These are phyloP conservation scores for Podila minutissima DNA, from an alignment of 192 early-diverging fungal genomes.

Conservation along the genomic window DNA sequence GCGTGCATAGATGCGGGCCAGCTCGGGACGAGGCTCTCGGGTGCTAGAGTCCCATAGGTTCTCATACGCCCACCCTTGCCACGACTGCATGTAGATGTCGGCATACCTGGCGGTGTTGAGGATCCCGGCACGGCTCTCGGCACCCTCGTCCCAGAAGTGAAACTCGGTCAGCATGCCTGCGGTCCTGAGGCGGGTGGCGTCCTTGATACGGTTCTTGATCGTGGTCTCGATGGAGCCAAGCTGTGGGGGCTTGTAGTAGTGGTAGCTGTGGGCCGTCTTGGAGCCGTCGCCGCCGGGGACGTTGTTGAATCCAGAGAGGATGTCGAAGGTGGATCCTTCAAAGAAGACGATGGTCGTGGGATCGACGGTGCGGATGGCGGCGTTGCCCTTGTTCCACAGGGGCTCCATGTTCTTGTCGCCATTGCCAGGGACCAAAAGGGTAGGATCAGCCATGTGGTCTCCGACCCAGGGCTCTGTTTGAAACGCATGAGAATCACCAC, in stretches of 20 bases:
- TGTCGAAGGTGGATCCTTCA: slow-evolving; percentile 65
- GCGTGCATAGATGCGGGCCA: slow-evolving; percentile 46
- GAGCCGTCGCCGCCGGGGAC: slow-evolving; percentile 63
- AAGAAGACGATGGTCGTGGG: slow-evolving; percentile 64
- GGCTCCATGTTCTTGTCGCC: slow-evolving; percentile 60
- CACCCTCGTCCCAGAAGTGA: slow-evolving; percentile 55
- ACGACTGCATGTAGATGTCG: slow-evolving; percentile 59
- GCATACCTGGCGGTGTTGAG: slow-evolving; percentile 51
- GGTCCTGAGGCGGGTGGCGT: slow-evolving; percentile 55
- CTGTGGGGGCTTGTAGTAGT: slow-evolving; percentile 64
- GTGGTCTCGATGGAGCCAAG: slow-evolving; percentile 46
- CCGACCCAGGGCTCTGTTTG: slow-evolving; percentile 65
- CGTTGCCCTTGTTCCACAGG: slow-evolving; percentile 59
- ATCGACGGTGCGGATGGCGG: slow-evolving; percentile 62
- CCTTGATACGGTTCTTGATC: slow-evolving; percentile 52
- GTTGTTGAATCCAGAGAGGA: slow-evolving; percentile 51
- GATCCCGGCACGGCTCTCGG: slow-evolving; percentile 41
- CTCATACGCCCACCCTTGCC: slow-evolving; percentile 69
- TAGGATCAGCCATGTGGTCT: slow-evolving; percentile 54
- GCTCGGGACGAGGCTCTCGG: slow-evolving; percentile 19
- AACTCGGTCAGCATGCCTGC: slow-evolving; percentile 65
- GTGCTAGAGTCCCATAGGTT: slow-evolving; percentile 41
- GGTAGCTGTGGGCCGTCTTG: slow-evolving; percentile 59
- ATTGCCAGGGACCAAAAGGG: slow-evolving; percentile 54
- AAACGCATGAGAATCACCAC: neutral